A percentile compares a stretch with the other conserved stretches of the same genome.
Conservation (phyloP, 2,329 filamentous ascomycete species). For the Talaromyces piceae region DNA sequence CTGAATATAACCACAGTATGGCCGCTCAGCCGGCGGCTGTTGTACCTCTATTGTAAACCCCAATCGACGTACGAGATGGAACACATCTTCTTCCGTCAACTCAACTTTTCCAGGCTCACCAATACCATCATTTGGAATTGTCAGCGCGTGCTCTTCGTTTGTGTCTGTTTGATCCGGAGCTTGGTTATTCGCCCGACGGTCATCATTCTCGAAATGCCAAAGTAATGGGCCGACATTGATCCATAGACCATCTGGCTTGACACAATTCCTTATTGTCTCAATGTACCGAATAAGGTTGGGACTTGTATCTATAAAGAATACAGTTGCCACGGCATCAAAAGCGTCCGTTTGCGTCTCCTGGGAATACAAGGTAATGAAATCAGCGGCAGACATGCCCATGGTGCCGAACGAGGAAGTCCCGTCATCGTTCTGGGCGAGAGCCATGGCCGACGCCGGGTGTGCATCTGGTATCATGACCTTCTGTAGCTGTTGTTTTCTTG, state of each 20-base stretch:
- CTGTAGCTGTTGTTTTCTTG: constrained; percentile 65
- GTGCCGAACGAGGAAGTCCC: constrained; percentile 45
- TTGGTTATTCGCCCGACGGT: constrained; percentile 14
- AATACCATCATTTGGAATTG: constrained; percentile 51
- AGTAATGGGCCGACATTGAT: constrained; percentile 85
- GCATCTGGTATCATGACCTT: constrained; percentile 72
- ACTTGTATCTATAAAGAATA: constrained; percentile 97
- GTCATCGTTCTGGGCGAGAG: constrained; percentile 20
- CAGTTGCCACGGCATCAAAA: constrained; percentile 78
- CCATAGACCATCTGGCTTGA: constrained; percentile 71
- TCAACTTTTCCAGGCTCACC: constrained; percentile 87
- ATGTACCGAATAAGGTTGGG: constrained; percentile 89
- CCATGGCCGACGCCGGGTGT: constrained; percentile 56
- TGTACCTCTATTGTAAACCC: constrained; percentile 68
- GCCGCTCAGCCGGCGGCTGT: constrained; percentile 52
- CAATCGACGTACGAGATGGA: constrained; percentile 62
- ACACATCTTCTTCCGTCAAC: constrained; percentile 79
- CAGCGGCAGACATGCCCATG: constrained; percentile 90
- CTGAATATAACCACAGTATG: constrained; percentile 67
- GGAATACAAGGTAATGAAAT: constrained; percentile 83
- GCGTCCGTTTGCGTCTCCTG: constrained; percentile 51
- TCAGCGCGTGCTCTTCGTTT: constrained; percentile 19
- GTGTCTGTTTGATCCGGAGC: constrained; percentile 38
- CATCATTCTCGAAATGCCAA: constrained; percentile 82
- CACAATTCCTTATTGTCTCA: constrained; percentile 69